These are phyloP conservation scores for Euptelea pleiosperma DNA, from an alignment of 164 flowering plant species.

Conservation along the genomic window DNA sequence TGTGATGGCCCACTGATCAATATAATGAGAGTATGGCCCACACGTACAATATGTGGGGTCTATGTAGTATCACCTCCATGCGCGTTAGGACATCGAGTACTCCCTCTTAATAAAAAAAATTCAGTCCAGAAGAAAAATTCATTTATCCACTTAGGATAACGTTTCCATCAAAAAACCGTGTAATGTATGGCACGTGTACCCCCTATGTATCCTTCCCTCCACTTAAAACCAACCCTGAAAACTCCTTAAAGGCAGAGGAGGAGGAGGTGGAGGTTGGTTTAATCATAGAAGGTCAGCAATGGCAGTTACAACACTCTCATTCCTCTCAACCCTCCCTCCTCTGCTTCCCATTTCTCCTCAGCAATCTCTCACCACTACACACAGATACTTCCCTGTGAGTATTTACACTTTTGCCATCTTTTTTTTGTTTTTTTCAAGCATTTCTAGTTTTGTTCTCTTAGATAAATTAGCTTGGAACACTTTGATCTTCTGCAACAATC, in stretches of 20 bases:
- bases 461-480: no score
- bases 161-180: neutral
- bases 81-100: no score
- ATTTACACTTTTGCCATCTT: neutral
- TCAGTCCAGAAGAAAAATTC: neutral
- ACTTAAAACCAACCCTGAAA: neutral
- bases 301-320: slow-evolving; percentile 19
- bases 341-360: slow-evolving; percentile 11
- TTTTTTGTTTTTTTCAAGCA: neutral
- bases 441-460: neutral
- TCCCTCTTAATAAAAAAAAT: no score
- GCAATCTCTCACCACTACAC: slow-evolving; percentile 8
- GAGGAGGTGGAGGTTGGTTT: neutral
- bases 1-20: no score
- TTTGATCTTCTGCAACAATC: no score
- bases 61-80: no score
- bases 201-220: neutral
- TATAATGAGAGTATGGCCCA: no score
- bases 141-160: slow-evolving; percentile 21
- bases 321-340: slow-evolving; percentile 23
- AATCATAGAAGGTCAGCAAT: slow-evolving; percentile 1
- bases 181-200: slow-evolving; percentile 6
- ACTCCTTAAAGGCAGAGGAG: neutral
- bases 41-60: no score
- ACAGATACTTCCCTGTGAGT: slow-evolving; percentile 19